phyloP scores from a whole-genome alignment of 2,329 filamentous ascomycete genomes.

The Didymella glomerata region DNA sequence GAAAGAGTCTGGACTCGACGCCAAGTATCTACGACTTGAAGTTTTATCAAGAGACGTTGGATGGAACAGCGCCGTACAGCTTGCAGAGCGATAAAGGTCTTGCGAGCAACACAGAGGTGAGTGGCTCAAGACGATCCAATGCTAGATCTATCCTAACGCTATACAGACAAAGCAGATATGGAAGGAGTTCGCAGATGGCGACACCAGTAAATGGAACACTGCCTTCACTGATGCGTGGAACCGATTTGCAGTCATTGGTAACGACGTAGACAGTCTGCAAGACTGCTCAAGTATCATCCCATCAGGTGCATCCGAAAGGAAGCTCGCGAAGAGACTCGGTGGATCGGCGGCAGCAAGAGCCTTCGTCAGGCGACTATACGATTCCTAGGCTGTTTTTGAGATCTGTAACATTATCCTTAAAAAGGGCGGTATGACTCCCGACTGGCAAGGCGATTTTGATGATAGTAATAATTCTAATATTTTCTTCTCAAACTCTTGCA shows the following conservation, averaged over 20 bases:
- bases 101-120: conserved; percentile 32
- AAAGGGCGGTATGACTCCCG: background rate
- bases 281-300: conserved; percentile 37
- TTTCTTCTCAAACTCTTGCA: background rate
- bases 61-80: conserved; percentile 37
- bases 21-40: conserved; percentile 39
- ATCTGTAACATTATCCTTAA: background rate
- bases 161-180: conserved; percentile 30
- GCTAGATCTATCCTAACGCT: conserved; percentile 5
- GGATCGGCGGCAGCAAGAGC: conserved; percentile 16
- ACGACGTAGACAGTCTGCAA: conserved; percentile 28
- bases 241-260: conserved; percentile 34
- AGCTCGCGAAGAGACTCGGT: conserved; percentile 9
- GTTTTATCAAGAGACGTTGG: conserved; percentile 43
- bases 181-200: conserved; percentile 28
- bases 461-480: background rate
- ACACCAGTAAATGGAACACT: conserved; percentile 26
- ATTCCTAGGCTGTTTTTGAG: conserved; percentile 3
- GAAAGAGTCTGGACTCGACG: conserved; percentile 40
- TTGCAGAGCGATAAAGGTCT: conserved; percentile 34
- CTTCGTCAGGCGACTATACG: conserved; percentile 15
- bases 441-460: background rate
- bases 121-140: background rate
- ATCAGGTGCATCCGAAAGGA: conserved; percentile 17
- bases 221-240: conserved; percentile 37